Base-by-base conservation (phyloP, 176 grass and related monocot genomes). In the Elaeis guineensis region DNA sequence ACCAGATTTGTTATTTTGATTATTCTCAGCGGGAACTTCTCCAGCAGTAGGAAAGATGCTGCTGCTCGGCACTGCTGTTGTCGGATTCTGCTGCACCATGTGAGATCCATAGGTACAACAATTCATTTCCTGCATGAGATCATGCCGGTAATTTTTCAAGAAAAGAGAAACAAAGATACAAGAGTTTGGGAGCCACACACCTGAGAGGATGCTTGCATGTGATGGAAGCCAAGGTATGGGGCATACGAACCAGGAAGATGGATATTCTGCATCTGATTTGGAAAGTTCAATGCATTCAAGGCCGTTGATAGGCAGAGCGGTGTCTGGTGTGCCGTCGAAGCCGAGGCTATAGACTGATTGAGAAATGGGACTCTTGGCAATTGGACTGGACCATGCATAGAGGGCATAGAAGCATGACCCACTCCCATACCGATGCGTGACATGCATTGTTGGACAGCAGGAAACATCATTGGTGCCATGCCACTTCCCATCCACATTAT, bases 401-500 rank as follows among this genome's bases (percentile, higher is more conserved):
- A 25, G 15, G 70, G 56, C 62, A 61, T 65, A 4, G 71, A 63
- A 62, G 69, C 70, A 11, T 70, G 69, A 12, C 69, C 62, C 72
- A 86, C 70, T 19, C 83, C 83, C 51, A 86, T 76, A 21, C 83
- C 83, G 71, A 84, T 77, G 19, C 72, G 75, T 5, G 87, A 70
- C 61, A 89, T 76, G 61, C 83, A 92, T 64, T 98, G 93, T 68
- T 89, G 88, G 54, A 98, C 39, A 16, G 81, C 74, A 1, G 93
- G 88, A 65, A 92, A 92, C 84, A 92, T 83, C 79, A 92, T 71
- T 17, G 84, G 77, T 29, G 81, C 84, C 71, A 98, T 98, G 19
- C 87, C 79, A 51, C 87, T 21, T 19, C 87, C 84, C 93, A 98
- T 98, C 93, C 93, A 98, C 93, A 98, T 92, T 82, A 92, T 92